A percentile compares a stretch with the other conserved stretches of the same genome.
Evolutionary conservation across 208 protist species (phyloP).

Genomic region (Leishmania turanica): DNA sequence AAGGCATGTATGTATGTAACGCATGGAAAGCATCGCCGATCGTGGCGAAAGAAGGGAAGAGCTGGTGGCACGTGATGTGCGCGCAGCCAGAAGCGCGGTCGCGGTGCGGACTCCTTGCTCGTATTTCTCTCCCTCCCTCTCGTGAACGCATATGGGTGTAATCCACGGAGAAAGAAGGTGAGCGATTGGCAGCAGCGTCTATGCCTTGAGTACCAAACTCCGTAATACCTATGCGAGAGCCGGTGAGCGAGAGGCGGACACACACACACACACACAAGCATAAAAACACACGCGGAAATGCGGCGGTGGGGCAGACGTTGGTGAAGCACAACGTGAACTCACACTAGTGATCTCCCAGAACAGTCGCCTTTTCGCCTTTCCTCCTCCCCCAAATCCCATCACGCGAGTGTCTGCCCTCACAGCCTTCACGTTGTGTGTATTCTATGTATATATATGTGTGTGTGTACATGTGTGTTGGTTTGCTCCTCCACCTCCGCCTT

Average conservation of each 20-base stretch:
- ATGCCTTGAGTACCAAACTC: neutral
- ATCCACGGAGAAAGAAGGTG: neutral
- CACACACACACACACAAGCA: neutral
- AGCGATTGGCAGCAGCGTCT: neutral
- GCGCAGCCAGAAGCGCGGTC: neutral
- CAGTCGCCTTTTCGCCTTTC: neutral
- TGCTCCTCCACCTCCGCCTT: neutral
- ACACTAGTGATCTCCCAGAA: neutral
- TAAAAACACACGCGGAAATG: neutral
- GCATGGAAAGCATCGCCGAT: neutral
- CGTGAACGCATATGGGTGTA: neutral
- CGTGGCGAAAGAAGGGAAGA: neutral
- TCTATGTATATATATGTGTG: no score
- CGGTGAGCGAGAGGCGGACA: neutral
- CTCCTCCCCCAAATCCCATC: slow-evolving; percentile 1
- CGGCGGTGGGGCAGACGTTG: neutral
- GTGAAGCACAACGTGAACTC: neutral
- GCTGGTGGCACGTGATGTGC: neutral
- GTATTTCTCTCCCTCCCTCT: neutral
- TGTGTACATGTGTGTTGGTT: neutral
- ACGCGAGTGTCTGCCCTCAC: neutral
- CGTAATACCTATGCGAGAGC: neutral
- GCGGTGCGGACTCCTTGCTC: slow-evolving; percentile 3
- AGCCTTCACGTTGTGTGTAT: neutral
- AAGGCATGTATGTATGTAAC: neutral